phyloP scores from a whole-genome alignment of 1,284 basidiomycete species.

The Leucoagaricus sp. region DNA sequence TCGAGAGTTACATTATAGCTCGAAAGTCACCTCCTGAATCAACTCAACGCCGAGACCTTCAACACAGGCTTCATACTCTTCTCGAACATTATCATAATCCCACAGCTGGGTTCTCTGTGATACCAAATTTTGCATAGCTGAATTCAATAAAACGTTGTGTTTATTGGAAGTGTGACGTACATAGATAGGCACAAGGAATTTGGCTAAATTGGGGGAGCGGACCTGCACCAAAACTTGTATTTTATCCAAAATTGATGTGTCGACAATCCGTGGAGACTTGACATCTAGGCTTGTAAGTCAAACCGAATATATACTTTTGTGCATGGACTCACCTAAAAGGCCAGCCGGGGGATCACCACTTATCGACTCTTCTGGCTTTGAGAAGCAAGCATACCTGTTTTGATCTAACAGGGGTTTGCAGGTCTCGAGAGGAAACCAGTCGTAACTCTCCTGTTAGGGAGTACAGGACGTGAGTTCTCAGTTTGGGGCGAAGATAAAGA shows the following conservation, averaged over 20 bases:
- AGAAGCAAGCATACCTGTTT: slow-evolving; percentile 70
- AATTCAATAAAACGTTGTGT: background rate
- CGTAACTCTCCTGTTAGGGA: slow-evolving; percentile 74
- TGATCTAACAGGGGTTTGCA: slow-evolving; percentile 66
- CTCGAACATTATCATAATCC: slow-evolving; percentile 5
- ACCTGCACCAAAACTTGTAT: slow-evolving; percentile 19
- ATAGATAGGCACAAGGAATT: slow-evolving; percentile 4
- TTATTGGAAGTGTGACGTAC: background rate
- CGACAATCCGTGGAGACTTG: slow-evolving; percentile 16
- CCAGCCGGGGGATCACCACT: slow-evolving; percentile 24
- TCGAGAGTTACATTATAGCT: background rate
- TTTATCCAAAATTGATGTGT: slow-evolving; percentile 18
- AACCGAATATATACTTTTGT: background rate
- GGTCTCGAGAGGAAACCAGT: slow-evolving; percentile 68
- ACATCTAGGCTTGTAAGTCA: background rate
- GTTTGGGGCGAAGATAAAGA: no score
- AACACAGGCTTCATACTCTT: slow-evolving; percentile 7
- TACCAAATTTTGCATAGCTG: no score
- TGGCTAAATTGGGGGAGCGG: background rate
- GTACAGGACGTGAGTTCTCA: no score
- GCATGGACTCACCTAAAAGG: background rate
- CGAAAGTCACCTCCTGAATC: background rate
- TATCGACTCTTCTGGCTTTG: slow-evolving; percentile 58
- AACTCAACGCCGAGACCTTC: slow-evolving; percentile 5
- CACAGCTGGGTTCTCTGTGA: slow-evolving; percentile 3